Evolutionary conservation across 2,329 filamentous ascomycete genomes (phyloP).

Genomic region (Endoconidiophora laricicola): DNA sequence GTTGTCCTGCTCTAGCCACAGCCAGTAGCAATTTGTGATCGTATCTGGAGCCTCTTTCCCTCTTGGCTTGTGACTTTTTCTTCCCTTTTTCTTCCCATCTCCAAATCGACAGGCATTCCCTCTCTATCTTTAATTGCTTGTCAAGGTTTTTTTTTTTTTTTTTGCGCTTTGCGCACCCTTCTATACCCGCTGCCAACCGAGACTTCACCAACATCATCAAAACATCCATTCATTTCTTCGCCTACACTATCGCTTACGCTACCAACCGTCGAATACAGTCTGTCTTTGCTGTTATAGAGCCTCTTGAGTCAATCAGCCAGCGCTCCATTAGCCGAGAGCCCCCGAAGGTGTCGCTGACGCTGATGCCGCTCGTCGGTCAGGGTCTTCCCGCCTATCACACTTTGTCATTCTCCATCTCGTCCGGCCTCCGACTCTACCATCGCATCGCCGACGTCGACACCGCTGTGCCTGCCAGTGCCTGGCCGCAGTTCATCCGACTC

Average conservation of each 20-base stretch:
- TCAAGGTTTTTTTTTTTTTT: slow-evolving; percentile 1
- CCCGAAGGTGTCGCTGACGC: not conserved
- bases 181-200: slow-evolving; percentile 14
- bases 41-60: not conserved
- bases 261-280: too few species aligned
- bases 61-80: not conserved
- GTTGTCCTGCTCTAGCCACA: too few species aligned
- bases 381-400: too few species aligned
- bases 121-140: not conserved
- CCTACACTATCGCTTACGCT: too few species aligned
- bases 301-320: not conserved
- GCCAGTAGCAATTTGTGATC: too few species aligned
- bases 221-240: too few species aligned
- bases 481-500: too few species aligned
- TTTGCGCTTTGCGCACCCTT: slow-evolving; percentile 9
- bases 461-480: too few species aligned
- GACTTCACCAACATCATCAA: not conserved
- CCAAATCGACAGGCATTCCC: too few species aligned
- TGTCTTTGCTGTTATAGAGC: too few species aligned
- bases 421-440: not conserved
- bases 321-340: not conserved
- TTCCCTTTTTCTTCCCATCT: not conserved
- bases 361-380: not conserved
- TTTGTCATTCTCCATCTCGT: not conserved
- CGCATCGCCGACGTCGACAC: not conserved